Evolutionary conservation across 75 land plant genomes (phyloP).

Genomic region (Chamaecyparis obtusa): DNA sequence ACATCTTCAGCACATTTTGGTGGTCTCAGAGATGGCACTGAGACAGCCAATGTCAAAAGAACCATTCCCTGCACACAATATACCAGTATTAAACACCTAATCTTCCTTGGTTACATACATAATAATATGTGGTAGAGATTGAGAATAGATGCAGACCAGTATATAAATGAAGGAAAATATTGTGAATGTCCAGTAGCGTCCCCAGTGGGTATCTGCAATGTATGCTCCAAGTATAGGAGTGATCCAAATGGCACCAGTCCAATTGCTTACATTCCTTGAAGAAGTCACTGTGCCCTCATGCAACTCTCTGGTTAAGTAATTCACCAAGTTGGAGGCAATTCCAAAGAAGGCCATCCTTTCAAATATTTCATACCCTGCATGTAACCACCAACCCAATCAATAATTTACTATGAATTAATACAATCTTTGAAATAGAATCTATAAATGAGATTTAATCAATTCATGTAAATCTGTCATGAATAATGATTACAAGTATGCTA

Average conservation of each 20-base stretch:
- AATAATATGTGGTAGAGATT: neutral
- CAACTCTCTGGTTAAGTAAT: too few species aligned
- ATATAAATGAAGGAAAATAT: neutral
- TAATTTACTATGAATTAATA: too few species aligned
- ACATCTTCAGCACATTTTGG: neutral
- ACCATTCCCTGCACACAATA: too few species aligned
- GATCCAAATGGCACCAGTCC: slow-evolving; percentile 40
- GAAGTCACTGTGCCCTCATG: slow-evolving; percentile 14
- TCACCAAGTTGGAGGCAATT: neutral
- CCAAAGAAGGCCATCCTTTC: slow-evolving; percentile 48
- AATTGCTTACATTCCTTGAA: slow-evolving; percentile 38
- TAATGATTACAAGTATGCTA: too few species aligned
- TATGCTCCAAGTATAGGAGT: slow-evolving; percentile 31
- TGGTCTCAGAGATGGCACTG: too few species aligned
- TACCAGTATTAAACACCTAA: too few species aligned
- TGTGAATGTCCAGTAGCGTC: too few species aligned
- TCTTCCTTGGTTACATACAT: neutral
- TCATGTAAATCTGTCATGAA: too few species aligned
- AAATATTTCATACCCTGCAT: slow-evolving; percentile 25
- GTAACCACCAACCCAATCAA: slow-evolving; percentile 5
- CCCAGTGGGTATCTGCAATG: too few species aligned
- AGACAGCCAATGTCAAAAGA: too few species aligned
- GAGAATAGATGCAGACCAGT: neutral
- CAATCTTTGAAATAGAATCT: too few species aligned
- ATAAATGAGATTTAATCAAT: too few species aligned